Percentiles rank a stretch among this genome's conserved stretches.
These are phyloP conservation scores for Arthrobotrys iridis DNA, from an alignment of 2,329 filamentous ascomycete genomes.

Conservation along the genomic window DNA sequence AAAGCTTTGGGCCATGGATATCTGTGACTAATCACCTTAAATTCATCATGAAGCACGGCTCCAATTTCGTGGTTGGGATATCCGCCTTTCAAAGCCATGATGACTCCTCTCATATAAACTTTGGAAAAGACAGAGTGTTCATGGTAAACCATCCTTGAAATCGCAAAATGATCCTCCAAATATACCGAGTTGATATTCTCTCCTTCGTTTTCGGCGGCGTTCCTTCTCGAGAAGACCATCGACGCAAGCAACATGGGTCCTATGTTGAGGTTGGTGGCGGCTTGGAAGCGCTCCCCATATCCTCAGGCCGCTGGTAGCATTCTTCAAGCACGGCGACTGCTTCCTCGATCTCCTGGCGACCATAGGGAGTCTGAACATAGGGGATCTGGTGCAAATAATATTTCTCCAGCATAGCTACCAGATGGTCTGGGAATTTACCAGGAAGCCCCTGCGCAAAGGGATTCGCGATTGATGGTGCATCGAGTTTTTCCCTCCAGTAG, in stretches of 20 bases:
- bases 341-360: neutral
- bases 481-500: neutral
- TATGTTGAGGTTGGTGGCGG: neutral
- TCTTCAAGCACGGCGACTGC: neutral
- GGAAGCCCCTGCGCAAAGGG: neutral
- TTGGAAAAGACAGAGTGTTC: neutral
- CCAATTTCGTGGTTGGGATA: too few relatives aligned
- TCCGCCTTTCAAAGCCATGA: too few relatives aligned
- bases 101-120: neutral
- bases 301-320: conserved; percentile 15
- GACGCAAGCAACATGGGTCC: too few relatives aligned
- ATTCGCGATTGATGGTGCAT: neutral
- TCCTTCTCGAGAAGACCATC: too few relatives aligned
- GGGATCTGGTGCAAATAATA: neutral
- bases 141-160: neutral
- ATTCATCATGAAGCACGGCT: too few relatives aligned
- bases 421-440: neutral
- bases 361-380: neutral
- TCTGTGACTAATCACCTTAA: too few relatives aligned
- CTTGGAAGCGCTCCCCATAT: conserved; percentile 18
- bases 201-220: too few relatives aligned
- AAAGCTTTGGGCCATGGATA: too few relatives aligned
- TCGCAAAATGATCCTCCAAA: too few relatives aligned
- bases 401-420: neutral
- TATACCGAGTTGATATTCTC: too few relatives aligned